These are phyloP conservation scores for Arthrobotrys musiformis DNA, from an alignment of 2,329 filamentous ascomycete species.

Conservation along the genomic window DNA sequence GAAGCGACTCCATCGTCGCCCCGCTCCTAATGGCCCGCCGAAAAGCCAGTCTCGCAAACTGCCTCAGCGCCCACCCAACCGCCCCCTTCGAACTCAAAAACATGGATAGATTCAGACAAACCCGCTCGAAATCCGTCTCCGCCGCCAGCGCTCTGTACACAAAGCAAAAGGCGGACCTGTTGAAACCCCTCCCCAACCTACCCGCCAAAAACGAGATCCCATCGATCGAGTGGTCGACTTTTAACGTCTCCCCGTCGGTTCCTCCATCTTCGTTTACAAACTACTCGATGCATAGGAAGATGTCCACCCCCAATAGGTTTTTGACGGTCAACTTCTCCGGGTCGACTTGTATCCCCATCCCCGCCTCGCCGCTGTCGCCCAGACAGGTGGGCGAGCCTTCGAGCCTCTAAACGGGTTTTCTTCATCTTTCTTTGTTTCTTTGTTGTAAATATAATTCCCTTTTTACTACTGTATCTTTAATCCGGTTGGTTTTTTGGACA, in stretches of 20 bases:
- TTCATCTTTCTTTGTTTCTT: not conserved
- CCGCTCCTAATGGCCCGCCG: constrained; percentile 33
- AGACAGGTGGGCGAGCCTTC: constrained; percentile 30
- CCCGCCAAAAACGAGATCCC: constrained; percentile 21
- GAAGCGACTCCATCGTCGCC: constrained; percentile 48
- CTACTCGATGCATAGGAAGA: constrained; percentile 50
- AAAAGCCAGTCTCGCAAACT: constrained; percentile 49
- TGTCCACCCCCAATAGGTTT: constrained; percentile 45
- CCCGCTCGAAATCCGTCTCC: constrained; percentile 48
- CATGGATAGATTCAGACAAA: constrained; percentile 45
- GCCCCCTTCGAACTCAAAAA: constrained; percentile 38
- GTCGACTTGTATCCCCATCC: constrained; percentile 18
- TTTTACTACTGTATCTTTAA: constrained; percentile 15
- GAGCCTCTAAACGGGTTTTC: constrained; percentile 15
- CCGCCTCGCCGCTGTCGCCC: constrained; percentile 31
- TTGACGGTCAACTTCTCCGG: constrained; percentile 38
- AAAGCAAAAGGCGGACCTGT: constrained; percentile 27
- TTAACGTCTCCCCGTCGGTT: constrained; percentile 16
- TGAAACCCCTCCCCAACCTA: constrained; percentile 45
- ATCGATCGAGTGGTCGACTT: constrained; percentile 24
- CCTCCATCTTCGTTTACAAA: constrained; percentile 31
- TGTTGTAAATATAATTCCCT: constrained; percentile 29
- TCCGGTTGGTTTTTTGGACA: not conserved
- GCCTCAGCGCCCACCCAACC: constrained; percentile 15
- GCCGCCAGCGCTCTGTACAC: constrained; percentile 36